Evolutionary conservation across 306 rosid species (phyloP).

Genomic region (Castanopsis chinensis): DNA sequence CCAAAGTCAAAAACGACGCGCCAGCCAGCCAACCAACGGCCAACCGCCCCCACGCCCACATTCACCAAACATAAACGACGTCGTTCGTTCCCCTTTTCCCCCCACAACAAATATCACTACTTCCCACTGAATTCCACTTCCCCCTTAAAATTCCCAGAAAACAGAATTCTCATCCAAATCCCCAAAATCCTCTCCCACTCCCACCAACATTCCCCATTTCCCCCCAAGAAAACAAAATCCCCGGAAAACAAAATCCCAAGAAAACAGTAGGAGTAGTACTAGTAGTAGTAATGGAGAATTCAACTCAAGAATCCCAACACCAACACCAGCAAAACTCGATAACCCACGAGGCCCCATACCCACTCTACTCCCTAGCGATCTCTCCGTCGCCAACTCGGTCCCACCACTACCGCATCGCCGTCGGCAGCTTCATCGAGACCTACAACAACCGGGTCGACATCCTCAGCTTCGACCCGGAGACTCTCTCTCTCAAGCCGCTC

Average conservation of each 20-base stretch:
- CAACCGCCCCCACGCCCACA: too few species aligned
- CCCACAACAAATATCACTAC: too few species aligned
- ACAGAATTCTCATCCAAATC: too few species aligned
- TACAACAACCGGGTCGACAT: constrained; percentile 79
- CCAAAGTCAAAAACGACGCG: too few species aligned
- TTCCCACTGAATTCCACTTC: too few species aligned
- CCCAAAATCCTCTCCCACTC: neutral
- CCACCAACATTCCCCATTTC: neutral
- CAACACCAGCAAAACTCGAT: constrained; percentile 55
- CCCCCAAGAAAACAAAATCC: neutral
- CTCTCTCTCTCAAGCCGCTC: constrained; percentile 39
- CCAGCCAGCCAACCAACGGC: too few species aligned
- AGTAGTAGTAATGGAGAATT: constrained; percentile 42
- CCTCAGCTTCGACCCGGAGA: constrained; percentile 76
- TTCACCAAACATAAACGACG: too few species aligned
- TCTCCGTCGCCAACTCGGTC: constrained; percentile 41
- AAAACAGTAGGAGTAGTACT: too few species aligned
- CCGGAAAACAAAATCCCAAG: neutral
- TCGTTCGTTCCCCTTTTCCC: too few species aligned
- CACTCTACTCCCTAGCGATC: constrained; percentile 73
- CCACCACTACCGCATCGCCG: constrained; percentile 53
- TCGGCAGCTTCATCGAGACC: constrained; percentile 87
- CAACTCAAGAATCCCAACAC: constrained; percentile 59
- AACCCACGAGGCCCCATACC: constrained; percentile 71
- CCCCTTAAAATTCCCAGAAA: neutral